phyloP scores from a whole-genome alignment of 176 grass and related monocot species.

The Ensete glaucum region DNA sequence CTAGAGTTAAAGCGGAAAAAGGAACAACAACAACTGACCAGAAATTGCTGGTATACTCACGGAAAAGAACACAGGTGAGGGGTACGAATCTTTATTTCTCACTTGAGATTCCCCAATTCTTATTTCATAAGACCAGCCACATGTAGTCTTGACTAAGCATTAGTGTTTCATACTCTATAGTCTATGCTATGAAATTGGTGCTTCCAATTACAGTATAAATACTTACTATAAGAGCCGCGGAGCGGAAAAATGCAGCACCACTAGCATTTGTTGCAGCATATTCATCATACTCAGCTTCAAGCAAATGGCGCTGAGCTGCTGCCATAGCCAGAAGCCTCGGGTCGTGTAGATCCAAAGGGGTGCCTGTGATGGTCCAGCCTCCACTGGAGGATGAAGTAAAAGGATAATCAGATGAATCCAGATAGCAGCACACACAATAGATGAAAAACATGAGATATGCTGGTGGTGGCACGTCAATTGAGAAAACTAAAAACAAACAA shows the following conservation, averaged over 20 bases:
- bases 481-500: background rate
- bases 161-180: too few species aligned
- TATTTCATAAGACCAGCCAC: background rate
- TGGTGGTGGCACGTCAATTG: background rate
- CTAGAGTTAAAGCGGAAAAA: background rate
- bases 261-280: conserved; percentile 64
- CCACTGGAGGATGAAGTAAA: conserved; percentile 40
- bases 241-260: conserved; percentile 79
- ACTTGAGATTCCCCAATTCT: background rate
- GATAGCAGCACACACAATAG: background rate
- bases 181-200: background rate
- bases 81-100: background rate
- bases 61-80: background rate
- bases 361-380: conserved; percentile 52
- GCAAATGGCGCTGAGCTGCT: conserved; percentile 64
- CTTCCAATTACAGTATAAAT: background rate
- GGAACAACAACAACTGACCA: background rate
- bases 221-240: conserved; percentile 80
- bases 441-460: background rate
- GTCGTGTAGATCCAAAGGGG: conserved; percentile 63
- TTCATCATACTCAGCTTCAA: conserved; percentile 87
- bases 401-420: background rate
- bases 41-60: background rate
- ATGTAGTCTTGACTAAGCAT: background rate
- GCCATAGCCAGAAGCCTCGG: conserved; percentile 78